phyloP scores from a whole-genome alignment of 1,139 yeast genomes.

The Sugiyamaella neomexicana region DNA sequence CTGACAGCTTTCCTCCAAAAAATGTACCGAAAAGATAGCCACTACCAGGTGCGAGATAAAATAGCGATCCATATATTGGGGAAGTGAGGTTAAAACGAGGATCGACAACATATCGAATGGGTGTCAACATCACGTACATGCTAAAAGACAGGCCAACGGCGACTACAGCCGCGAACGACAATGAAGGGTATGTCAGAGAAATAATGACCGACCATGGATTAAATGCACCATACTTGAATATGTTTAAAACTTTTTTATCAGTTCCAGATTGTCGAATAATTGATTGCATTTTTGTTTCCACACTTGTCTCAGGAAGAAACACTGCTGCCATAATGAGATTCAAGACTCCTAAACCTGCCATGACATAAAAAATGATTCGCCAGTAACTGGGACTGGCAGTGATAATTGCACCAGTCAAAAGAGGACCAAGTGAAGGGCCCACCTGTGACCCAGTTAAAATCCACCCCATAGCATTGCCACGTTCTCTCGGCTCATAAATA shows the following conservation, averaged over 20 bases:
- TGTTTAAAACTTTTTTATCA: constrained; percentile 44
- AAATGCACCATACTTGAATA: constrained; percentile 46
- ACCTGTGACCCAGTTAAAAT: constrained; percentile 75
- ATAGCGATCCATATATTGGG: constrained; percentile 52
- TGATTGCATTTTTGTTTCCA: constrained; percentile 40
- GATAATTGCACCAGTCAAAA: constrained; percentile 73
- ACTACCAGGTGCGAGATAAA: constrained; percentile 54
- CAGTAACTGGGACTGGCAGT: constrained; percentile 47
- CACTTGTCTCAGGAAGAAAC: constrained; percentile 66
- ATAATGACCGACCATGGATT: constrained; percentile 48
- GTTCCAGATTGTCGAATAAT: constrained; percentile 45
- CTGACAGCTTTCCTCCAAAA: constrained; percentile 54
- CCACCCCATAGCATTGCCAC: constrained; percentile 78
- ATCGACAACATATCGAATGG: constrained; percentile 54
- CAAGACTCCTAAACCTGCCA: constrained; percentile 56
- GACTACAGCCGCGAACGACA: constrained; percentile 49
- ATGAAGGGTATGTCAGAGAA: constrained; percentile 46
- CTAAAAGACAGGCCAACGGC: constrained; percentile 46
- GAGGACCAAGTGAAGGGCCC: constrained; percentile 81
- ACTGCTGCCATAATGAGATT: constrained; percentile 53
- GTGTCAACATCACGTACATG: constrained; percentile 55
- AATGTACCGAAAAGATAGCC: constrained; percentile 53
- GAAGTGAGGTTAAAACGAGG: constrained; percentile 51
- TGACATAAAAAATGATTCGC: constrained; percentile 52
- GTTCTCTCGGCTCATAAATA: constrained; percentile 59